Base-by-base conservation (phyloP, 305 asterid species). In the Fraxinus xanthoxyloides region DNA sequence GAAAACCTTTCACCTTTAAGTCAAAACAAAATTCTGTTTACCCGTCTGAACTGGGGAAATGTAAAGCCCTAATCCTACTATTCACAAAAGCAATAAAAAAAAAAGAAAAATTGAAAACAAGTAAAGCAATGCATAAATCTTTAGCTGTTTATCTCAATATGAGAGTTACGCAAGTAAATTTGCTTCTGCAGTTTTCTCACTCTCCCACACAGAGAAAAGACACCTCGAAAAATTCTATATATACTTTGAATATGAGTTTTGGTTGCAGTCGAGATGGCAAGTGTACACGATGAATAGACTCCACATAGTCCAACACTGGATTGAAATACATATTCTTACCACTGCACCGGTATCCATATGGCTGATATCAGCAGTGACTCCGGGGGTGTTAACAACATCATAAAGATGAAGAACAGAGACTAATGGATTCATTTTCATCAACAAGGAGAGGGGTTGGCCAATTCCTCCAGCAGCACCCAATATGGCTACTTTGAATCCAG, bases 261-360 rank as follows among this genome's bases (percentile, higher is more conserved):
- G 4, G 3, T 61, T 24, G 34, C n/a, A 9, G 34, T 63, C 72
- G 1, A 23, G 72, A 23, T 21, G 28, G 8, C 1, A 56, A 56
- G 12, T 56, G 67, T 19, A 19, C 23, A 54, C 7, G 2, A n/a
- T n/a, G 69, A 59, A 19, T n/a, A 59, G 24, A 59, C 30, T 59
- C 19, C n/a, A 13, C 56, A 46, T 13, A 46, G 56, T 59, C 13
- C 69, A 7, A 59, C 1, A 59, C 69, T 24, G 17, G 17, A 7
- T n/a, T 73, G 24, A 17, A 0, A 28, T 24, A 9, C 51, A 67
- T 78, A 17, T 28, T 79, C 92, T 81, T 84, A 92, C 97, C 84
- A 93, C 97, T 48, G 99, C 99, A 65, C 98, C 94, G 15, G 99
- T 93, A 82, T 95, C 99, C 97, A 95, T 95, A 88, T 95, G 99